A percentile compares a stretch with the other conserved stretches of the same genome.
phyloP scores from a whole-genome alignment of 805 yeast genomes.

The Candida anglica region DNA sequence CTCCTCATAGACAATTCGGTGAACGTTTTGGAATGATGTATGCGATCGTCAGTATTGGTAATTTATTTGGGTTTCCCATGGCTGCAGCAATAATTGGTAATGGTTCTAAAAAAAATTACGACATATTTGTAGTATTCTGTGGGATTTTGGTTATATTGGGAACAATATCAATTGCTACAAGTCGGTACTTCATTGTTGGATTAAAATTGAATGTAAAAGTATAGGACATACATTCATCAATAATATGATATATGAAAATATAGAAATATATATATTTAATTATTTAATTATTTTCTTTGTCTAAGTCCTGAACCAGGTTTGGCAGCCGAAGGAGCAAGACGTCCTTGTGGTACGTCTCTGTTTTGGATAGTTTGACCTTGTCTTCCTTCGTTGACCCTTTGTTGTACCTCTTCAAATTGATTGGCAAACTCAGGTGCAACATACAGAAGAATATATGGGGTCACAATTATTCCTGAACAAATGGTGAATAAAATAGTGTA shows the following conservation, averaged over 20 bases:
- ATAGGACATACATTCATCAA: no score
- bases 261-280: no score
- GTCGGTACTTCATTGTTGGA: constrained; percentile 31
- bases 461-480: constrained; percentile 22
- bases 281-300: constrained; percentile 5
- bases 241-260: no score
- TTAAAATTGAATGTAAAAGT: constrained; percentile 17
- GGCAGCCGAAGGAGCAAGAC: no score
- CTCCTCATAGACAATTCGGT: constrained; percentile 63
- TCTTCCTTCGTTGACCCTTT: no score
- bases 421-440: constrained; percentile 37
- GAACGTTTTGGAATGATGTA: constrained; percentile 65
- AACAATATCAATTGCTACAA: constrained; percentile 21
- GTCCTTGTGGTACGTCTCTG: no score
- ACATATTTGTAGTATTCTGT: constrained; percentile 29
- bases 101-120: constrained; percentile 21
- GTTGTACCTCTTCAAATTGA: constrained; percentile 17
- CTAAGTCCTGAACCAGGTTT: no score
- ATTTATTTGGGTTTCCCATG: constrained; percentile 33
- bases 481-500: constrained; percentile 31
- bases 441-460: constrained; percentile 27
- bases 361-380: no score
- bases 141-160: constrained; percentile 26
- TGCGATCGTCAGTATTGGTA: constrained; percentile 47
- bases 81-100: constrained; percentile 34